These are phyloP conservation scores for Rhodotorula sp. DNA, from an alignment of 1,284 basidiomycete species.

Conservation along the genomic window DNA sequence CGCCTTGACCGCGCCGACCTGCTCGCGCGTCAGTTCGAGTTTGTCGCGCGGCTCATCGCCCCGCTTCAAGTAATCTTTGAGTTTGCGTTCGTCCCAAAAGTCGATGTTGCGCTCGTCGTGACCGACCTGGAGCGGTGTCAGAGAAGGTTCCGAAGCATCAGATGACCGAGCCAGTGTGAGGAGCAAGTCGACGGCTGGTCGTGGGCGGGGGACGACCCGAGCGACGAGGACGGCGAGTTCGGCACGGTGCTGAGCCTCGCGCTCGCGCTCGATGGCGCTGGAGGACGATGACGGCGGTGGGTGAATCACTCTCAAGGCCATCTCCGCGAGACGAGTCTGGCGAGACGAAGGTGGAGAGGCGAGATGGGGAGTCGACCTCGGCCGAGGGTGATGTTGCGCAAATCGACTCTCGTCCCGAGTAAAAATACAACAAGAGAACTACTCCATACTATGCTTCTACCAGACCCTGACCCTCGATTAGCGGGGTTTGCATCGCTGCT, in stretches of 20 bases:
- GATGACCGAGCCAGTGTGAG: not conserved
- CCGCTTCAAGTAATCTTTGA: slow-evolving; percentile 4
- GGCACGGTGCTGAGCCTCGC: slow-evolving; percentile 4
- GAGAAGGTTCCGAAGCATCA: not conserved
- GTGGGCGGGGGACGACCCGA: slow-evolving; percentile 3
- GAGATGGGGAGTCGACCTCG: too few relatives aligned
- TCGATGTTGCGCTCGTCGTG: slow-evolving; percentile 18
- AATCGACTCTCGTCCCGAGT: too few relatives aligned
- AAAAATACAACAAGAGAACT: not conserved
- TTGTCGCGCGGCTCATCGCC: not conserved
- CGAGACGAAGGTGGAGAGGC: not conserved
- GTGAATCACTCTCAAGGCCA: not conserved
- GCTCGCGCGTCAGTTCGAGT: slow-evolving; percentile 12
- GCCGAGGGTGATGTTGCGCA: too few relatives aligned
- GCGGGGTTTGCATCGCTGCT: not conserved
- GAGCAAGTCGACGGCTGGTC: not conserved
- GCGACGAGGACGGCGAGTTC: slow-evolving; percentile 2
- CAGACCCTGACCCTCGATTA: too few relatives aligned
- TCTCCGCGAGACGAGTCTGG: not conserved
- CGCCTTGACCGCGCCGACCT: slow-evolving; percentile 11
- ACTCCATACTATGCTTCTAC: not conserved
- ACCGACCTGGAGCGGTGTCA: not conserved
- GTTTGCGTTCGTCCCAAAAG: slow-evolving; percentile 18
- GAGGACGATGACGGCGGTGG: not conserved
- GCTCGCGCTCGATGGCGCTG: not conserved